A percentile compares a stretch with the other conserved stretches of the same genome.
Conservation (phyloP, 2,329 filamentous ascomycete genomes). For the Zasmidium angulare region DNA sequence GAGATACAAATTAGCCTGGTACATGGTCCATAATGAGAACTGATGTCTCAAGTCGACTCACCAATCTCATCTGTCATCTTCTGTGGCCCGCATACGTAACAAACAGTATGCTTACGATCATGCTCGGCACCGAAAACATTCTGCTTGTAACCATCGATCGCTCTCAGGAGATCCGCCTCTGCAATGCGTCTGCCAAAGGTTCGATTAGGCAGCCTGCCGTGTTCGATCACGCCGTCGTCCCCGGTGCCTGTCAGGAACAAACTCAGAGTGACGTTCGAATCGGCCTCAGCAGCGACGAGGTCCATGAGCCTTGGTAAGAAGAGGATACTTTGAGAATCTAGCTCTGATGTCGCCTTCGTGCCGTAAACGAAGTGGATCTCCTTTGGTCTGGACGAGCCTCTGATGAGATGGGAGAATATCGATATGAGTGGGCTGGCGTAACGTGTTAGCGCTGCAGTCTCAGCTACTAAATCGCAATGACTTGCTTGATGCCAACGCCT, state of each 20-base stretch:
- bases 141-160: conserved; percentile 33
- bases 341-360: conserved; percentile 43
- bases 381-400: conserved; percentile 26
- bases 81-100: conserved; percentile 51
- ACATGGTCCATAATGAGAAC: not conserved
- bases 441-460: not conserved
- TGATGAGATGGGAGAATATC: conserved; percentile 62
- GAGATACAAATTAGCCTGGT: not conserved
- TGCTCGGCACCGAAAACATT: conserved; percentile 30
- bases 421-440: conserved; percentile 67
- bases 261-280: conserved; percentile 28
- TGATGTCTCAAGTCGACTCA: not conserved
- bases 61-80: conserved; percentile 48
- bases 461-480: conserved; percentile 8
- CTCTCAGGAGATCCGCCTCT: conserved; percentile 39
- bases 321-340: conserved; percentile 40
- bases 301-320: conserved; percentile 49
- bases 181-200: conserved; percentile 33
- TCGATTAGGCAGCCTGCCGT: conserved; percentile 31
- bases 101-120: conserved; percentile 40
- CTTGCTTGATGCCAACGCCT: conserved; percentile 77
- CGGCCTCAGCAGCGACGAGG: conserved; percentile 22
- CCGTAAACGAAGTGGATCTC: conserved; percentile 66
- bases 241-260: conserved; percentile 33
- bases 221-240: conserved; percentile 28